Evolutionary conservation across 805 yeast species (phyloP).

Genomic region (Ogataea ramenticola): DNA sequence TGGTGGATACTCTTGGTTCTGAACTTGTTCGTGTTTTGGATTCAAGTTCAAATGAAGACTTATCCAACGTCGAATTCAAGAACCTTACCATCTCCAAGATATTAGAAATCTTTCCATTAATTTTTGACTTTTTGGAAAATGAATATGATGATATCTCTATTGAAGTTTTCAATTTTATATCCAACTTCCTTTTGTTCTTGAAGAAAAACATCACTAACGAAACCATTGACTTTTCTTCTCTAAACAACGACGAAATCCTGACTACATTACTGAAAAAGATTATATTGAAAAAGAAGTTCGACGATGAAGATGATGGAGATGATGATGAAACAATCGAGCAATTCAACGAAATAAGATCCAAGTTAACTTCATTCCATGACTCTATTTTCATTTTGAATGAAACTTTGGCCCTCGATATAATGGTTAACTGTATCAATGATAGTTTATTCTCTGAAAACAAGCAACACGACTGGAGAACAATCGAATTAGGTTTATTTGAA

Average conservation of each 20-base stretch:
- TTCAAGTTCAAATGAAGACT: slow-evolving; percentile 28
- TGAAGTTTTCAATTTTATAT: slow-evolving; percentile 76
- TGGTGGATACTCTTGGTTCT: slow-evolving; percentile 64
- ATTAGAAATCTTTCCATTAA: slow-evolving; percentile 61
- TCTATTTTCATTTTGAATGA: slow-evolving; percentile 48
- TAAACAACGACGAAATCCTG: slow-evolving; percentile 41
- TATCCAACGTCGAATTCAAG: slow-evolving; percentile 31
- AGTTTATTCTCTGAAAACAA: slow-evolving; percentile 19
- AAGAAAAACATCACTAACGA: slow-evolving; percentile 43
- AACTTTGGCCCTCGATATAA: slow-evolving; percentile 26
- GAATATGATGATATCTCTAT: slow-evolving; percentile 85
- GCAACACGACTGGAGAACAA: slow-evolving; percentile 62
- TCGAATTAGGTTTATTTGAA: slow-evolving; percentile 84
- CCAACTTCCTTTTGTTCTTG: slow-evolving; percentile 63
- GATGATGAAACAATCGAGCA: slow-evolving; percentile 72
- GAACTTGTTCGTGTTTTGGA: slow-evolving; percentile 72
- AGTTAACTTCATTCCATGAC: slow-evolving; percentile 76
- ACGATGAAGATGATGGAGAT: slow-evolving; percentile 48
- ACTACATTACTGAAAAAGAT: slow-evolving; percentile 60
- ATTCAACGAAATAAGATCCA: slow-evolving; percentile 71
- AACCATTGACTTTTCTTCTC: slow-evolving; percentile 20
- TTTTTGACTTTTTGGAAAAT: slow-evolving; percentile 64
- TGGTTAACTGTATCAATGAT: slow-evolving; percentile 41
- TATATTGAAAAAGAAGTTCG: slow-evolving; percentile 73
- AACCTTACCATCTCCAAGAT: slow-evolving; percentile 37